phyloP scores from a whole-genome alignment of 2,329 filamentous ascomycete species.

The Fusarium papillatum region DNA sequence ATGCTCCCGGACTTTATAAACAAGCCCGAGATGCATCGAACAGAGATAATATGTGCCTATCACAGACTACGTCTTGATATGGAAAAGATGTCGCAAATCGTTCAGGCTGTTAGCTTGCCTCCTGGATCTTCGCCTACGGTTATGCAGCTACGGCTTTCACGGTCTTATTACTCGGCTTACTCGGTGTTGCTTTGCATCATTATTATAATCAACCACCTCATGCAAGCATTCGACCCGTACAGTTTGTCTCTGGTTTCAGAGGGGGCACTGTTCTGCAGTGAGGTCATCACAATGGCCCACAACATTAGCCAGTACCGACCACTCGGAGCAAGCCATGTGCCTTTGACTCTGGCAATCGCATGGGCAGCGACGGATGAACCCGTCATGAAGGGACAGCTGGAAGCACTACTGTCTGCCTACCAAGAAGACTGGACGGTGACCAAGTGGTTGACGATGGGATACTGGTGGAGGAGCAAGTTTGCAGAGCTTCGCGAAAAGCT shows the following conservation, averaged over 20 bases:
- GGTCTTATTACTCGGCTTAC: slow-evolving; percentile 29
- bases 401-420: slow-evolving; percentile 24
- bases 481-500: slow-evolving; percentile 16
- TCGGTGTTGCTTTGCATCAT: slow-evolving; percentile 17
- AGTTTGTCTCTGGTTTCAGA: slow-evolving; percentile 24
- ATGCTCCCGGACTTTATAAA: slow-evolving; percentile 34
- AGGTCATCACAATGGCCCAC: slow-evolving; percentile 21
- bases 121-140: slow-evolving; percentile 20
- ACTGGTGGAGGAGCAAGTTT: slow-evolving; percentile 36
- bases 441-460: slow-evolving; percentile 23
- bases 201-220: slow-evolving; percentile 26
- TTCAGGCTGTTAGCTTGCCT: slow-evolving; percentile 22
- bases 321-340: slow-evolving; percentile 30
- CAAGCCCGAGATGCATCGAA: slow-evolving; percentile 29
- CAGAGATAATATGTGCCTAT: slow-evolving; percentile 34
- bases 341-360: slow-evolving; percentile 22
- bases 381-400: slow-evolving; percentile 21
- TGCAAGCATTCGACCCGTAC: slow-evolving; percentile 35
- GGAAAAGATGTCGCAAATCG: slow-evolving; percentile 27
- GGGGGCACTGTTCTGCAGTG: slow-evolving; percentile 25
- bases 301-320: slow-evolving; percentile 25
- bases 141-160: slow-evolving; percentile 21
- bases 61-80: slow-evolving; percentile 27
- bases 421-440: slow-evolving; percentile 33
- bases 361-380: slow-evolving; percentile 36